Conservation (phyloP, 768 basidiomycete genomes). For the Daedalea quercina region DNA sequence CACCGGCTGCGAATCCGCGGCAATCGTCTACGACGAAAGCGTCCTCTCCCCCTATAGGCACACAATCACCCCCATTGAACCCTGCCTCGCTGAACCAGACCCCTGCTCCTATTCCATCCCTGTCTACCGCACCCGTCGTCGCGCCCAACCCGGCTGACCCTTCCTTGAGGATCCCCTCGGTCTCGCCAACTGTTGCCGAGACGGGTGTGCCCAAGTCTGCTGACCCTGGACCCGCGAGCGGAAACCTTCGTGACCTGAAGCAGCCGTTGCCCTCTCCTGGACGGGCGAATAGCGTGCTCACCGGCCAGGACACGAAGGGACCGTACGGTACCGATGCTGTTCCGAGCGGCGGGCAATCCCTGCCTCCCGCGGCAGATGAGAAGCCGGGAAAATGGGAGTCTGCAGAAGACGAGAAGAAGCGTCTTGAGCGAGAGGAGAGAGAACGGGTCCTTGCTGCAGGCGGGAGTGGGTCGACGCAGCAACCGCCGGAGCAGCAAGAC, state of each 20-base stretch:
- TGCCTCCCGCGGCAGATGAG: conserved; percentile 56
- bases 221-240: conserved; percentile 63
- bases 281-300: neutral
- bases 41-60: conserved; percentile 11
- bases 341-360: conserved; percentile 8
- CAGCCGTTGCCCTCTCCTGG: conserved; percentile 4
- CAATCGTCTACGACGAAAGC: conserved; percentile 1
- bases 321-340: conserved; percentile 7
- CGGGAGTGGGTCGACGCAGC: conserved; percentile 11
- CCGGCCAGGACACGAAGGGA: neutral
- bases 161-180: conserved; percentile 23
- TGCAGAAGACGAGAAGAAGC: conserved; percentile 61
- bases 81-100: conserved; percentile 24
- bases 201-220: conserved; percentile 68
- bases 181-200: conserved; percentile 65
- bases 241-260: conserved; percentile 50
- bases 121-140: conserved; percentile 12
- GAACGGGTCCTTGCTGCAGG: conserved; percentile 35
- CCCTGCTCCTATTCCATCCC: conserved; percentile 20
- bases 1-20: neutral
- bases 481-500: conserved; percentile 24
- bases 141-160: conserved; percentile 26
- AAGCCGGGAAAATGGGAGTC: conserved; percentile 40
- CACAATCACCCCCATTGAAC: conserved; percentile 21
- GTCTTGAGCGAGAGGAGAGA: conserved; percentile 47